phyloP scores from a whole-genome alignment of 1,284 basidiomycete species.

The Leccinum pachyderme region DNA sequence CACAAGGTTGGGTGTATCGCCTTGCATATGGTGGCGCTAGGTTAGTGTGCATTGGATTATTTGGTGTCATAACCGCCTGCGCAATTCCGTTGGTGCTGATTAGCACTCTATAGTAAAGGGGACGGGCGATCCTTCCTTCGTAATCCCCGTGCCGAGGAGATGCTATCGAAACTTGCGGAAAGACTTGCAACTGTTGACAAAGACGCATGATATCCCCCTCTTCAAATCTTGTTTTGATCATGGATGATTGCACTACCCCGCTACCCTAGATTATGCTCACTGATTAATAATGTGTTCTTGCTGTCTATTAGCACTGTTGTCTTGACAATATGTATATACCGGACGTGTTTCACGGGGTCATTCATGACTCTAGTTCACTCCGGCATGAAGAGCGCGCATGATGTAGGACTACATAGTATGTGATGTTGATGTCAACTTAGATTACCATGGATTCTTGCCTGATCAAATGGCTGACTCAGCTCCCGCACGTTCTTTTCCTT shows the following conservation, averaged over 20 bases:
- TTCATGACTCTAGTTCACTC: background rate
- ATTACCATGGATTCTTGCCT: too few species aligned
- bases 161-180: constrained; percentile 58
- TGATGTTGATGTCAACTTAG: background rate
- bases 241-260: background rate
- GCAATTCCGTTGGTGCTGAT: constrained; percentile 9
- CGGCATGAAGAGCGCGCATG: too few species aligned
- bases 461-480: too few species aligned
- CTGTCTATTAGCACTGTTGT: constrained; percentile 16
- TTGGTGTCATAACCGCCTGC: background rate
- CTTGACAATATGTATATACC: background rate
- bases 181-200: constrained; percentile 58
- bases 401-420: background rate
- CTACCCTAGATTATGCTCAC: constrained; percentile 4
- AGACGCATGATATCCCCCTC: constrained; percentile 28
- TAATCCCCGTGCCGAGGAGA: constrained; percentile 62
- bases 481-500: too few species aligned
- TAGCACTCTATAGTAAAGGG: constrained; percentile 45
- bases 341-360: background rate
- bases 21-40: constrained; percentile 59
- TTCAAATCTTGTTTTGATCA: background rate
- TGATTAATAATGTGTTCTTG: constrained; percentile 9
- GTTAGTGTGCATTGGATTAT: constrained; percentile 40
- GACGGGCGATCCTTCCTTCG: constrained; percentile 65
- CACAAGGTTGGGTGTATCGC: constrained; percentile 50